Conservation (phyloP, 2,329 filamentous ascomycete genomes). For the Colletotrichum salicis region DNA sequence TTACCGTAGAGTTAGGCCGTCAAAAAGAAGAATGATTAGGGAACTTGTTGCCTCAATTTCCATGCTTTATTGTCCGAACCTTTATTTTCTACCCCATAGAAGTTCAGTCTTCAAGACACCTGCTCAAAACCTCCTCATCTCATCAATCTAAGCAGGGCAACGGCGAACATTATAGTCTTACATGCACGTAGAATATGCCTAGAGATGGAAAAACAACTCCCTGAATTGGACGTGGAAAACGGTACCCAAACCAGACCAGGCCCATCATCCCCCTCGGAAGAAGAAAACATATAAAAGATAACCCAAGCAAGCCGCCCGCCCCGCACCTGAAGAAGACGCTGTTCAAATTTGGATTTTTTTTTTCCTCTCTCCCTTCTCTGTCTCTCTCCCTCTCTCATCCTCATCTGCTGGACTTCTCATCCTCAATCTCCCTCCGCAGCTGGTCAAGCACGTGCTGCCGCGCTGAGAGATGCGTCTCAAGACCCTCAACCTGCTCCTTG, state of each 20-base stretch:
- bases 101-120: not conserved
- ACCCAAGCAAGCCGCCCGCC: constrained; percentile 5
- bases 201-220: constrained; percentile 13
- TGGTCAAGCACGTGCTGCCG: constrained; percentile 81
- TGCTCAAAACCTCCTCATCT: not conserved
- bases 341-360: not conserved
- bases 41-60: not conserved
- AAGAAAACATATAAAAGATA: not conserved
- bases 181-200: constrained; percentile 17
- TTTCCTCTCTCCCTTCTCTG: not conserved
- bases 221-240: constrained; percentile 11
- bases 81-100: not conserved
- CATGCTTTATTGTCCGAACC: not conserved
- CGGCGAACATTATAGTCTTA: constrained; percentile 14
- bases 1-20: not conserved
- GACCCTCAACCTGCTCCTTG: constrained; percentile 91
- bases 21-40: not conserved
- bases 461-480: constrained; percentile 83
- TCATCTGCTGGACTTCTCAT: constrained; percentile 75
- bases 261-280: not conserved
- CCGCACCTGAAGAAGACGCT: not conserved
- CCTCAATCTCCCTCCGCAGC: constrained; percentile 84
- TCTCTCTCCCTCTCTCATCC: not conserved
- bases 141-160: not conserved
- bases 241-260: constrained; percentile 18